Conservation (phyloP, 352 stramenopile species). For the Phytophthora sojae region DNA sequence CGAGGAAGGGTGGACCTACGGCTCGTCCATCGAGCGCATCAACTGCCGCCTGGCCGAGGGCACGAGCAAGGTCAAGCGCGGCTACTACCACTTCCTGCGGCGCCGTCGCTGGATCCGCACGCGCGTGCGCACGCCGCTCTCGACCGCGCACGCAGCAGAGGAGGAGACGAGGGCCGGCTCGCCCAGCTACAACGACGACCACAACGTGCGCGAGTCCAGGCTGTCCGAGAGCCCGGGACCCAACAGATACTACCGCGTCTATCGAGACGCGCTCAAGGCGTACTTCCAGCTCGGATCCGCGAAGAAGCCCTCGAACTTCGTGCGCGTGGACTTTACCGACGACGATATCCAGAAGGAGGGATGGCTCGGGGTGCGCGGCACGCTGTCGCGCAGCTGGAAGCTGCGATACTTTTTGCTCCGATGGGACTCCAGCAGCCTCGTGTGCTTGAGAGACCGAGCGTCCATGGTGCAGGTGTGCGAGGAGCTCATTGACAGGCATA, state of each 20-base stretch:
- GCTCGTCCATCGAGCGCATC: slow-evolving; percentile 83
- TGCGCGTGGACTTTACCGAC: slow-evolving; percentile 69
- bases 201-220: slow-evolving; percentile 8
- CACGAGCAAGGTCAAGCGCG: slow-evolving; percentile 75
- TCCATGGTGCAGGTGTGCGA: slow-evolving; percentile 79
- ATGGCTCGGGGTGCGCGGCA: slow-evolving; percentile 74
- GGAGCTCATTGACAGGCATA: slow-evolving; percentile 79
- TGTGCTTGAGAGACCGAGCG: slow-evolving; percentile 77
- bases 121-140: slow-evolving; percentile 65
- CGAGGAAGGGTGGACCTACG: slow-evolving; percentile 88
- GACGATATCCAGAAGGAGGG: slow-evolving; percentile 80
- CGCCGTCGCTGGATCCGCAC: slow-evolving; percentile 83
- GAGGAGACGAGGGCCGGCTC: neutral
- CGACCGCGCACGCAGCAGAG: slow-evolving; percentile 1
- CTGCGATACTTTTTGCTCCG: slow-evolving; percentile 85
- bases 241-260: slow-evolving; percentile 72
- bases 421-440: slow-evolving; percentile 70
- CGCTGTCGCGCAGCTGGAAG: slow-evolving; percentile 85
- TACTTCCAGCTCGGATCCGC: slow-evolving; percentile 66
- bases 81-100: slow-evolving; percentile 85
- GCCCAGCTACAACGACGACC: slow-evolving; percentile 6
- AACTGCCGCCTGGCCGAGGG: slow-evolving; percentile 83
- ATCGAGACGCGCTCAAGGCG: slow-evolving; percentile 68
- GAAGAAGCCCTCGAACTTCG: slow-evolving; percentile 52
- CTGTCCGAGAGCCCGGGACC: neutral